A percentile compares a stretch with the other conserved stretches of the same genome.
These are phyloP conservation scores for Cicer judaicum DNA, from an alignment of 306 rosid genomes.

Conservation along the genomic window DNA sequence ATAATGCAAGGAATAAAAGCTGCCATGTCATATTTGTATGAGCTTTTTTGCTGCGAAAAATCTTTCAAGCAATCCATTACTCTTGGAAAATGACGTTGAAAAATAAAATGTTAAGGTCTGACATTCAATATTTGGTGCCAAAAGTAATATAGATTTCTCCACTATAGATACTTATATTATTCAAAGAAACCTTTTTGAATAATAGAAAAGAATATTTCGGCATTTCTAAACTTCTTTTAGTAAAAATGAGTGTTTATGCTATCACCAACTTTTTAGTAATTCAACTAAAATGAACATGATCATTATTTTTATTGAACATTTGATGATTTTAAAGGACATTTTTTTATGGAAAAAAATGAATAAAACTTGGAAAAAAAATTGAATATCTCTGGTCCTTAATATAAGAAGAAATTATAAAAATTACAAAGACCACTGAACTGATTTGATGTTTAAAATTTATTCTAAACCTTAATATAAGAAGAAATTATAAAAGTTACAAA, in stretches of 20 bases:
- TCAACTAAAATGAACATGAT: background rate
- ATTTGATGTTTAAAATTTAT: too few relatives aligned
- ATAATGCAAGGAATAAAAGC: slow-evolving; percentile 15
- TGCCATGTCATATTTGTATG: background rate
- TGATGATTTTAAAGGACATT: background rate
- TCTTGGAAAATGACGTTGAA: background rate
- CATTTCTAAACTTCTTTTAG: background rate
- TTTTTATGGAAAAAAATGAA: background rate
- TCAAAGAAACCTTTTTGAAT: slow-evolving; percentile 3
- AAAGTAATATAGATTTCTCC: background rate
- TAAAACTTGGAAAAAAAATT: background rate
- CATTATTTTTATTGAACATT: background rate
- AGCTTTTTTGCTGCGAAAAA: slow-evolving; percentile 11
- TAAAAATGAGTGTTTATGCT: background rate
- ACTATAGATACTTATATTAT: background rate
- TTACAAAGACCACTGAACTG: too few relatives aligned
- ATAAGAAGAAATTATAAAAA: too few relatives aligned
- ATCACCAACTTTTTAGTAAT: background rate
- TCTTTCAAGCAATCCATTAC: slow-evolving; percentile 1
- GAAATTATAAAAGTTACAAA: too few relatives aligned
- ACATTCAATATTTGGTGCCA: background rate
- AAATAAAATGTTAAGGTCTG: slow-evolving; percentile 12
- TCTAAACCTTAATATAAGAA: too few relatives aligned
- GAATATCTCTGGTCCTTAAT: too few relatives aligned
- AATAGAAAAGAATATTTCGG: background rate